Base-by-base conservation (phyloP, 2,329 filamentous ascomycete genomes). In the Fusarium sp. region DNA sequence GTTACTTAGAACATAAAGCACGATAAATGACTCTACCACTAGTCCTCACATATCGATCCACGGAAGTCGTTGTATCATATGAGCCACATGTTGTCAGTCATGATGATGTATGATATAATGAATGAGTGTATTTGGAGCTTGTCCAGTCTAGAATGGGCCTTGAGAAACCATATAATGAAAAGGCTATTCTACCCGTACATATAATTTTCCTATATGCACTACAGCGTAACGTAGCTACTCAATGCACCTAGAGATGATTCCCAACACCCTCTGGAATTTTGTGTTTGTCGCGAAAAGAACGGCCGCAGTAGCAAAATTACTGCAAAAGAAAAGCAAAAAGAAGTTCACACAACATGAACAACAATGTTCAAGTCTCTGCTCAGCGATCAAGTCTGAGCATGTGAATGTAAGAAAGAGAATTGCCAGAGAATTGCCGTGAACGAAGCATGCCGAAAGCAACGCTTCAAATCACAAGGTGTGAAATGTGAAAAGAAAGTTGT, bases 301-400 rank as follows among this genome's bases (percentile, higher is more conserved):
- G 18, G 4, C 5, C 8, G n/a, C 34, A 53, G 38, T 24, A 56
- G 43, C 30, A 47, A 9, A 11, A 20, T 18, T 24, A 27, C 46
- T 62, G 55, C 29, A 49, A 30, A n/a, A 56, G 11, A 65, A 69
- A n/a, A 18, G 18, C 8, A 29, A 24, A 61, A 64, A 12, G 43
- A 40, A 13, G 6, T n/a, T n/a, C 24, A 10, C 12, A 47, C 7
- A 25, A 25, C 24, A 25, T 18, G 6, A 12, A 34, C 47, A 38
- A 45, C 25, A 30, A 12, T 43, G 22, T 53, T 52, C n/a, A 22
- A 41, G 24, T 52, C 22, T 29, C 34, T 52, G 40, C 18, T 20
- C 11, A 43, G 34, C 2, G 3, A 9, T 41, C 27, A 41, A 27
- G 12, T 22, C 8, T 18, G 49, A 11, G 20, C 24, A 18, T 27